Evolutionary conservation across 768 basidiomycete genomes (phyloP), one percentile per base, ranked within the genome.

Genomic region (Xerocomus potaroensis): DNA sequence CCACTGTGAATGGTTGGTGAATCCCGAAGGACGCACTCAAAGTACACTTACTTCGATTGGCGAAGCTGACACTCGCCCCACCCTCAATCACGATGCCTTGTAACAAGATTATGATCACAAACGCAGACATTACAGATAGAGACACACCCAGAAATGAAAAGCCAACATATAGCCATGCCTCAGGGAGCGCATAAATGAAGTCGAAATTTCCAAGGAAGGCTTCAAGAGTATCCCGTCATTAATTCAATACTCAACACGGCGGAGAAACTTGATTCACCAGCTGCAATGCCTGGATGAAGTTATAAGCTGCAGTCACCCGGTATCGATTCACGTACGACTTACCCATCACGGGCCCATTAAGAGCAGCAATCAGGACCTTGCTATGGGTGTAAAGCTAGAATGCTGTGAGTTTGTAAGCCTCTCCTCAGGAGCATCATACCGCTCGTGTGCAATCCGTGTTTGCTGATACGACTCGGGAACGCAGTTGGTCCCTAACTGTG

Each of bases 341-440:
- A 83, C 84, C 86, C 76, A 88, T 79, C 5, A 83, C 85, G 15
- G 86, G 85, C 0, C 86, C 86, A 51, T 88, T 85, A 18, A 87
- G 53, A 2, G 81, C 84, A 11, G 83, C 84, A 11, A 87, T 77
- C 15, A 87, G 70, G 14, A 87, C 68, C 61, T 88, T 88, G 45
- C 71, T 72, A 56, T 88, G 86, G 0, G 75, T 74, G 52, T 81
- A 81, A n/a, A 87, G 64, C 84, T 87, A 32, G 10, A 46, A 34
- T 9, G 4, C 29, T 11, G 16, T 47, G 16, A 43, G 32, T 8
- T 18, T 15, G 8, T 26, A n/a, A 19, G 12, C 10, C 7, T 9
- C 19, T 11, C 41, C 30, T 16, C 1, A 21, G 19, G 19, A 43
- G 6, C 14, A 30, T 56, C 78, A 46, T 63, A 84, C 84, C n/a